These are phyloP conservation scores for Spizellomyces sp. DNA, from an alignment of 192 early-diverging fungal species.

Conservation along the genomic window DNA sequence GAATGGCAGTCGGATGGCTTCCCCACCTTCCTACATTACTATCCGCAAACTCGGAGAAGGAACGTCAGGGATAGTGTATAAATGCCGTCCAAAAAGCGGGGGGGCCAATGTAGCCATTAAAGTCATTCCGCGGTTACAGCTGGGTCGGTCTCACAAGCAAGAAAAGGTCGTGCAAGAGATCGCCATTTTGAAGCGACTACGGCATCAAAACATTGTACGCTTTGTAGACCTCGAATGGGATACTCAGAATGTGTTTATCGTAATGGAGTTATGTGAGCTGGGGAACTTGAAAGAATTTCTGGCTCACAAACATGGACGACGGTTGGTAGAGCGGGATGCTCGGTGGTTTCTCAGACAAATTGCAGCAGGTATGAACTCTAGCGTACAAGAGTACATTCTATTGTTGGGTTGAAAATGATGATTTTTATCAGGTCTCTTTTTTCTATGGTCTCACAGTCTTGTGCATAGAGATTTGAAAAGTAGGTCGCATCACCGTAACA, in stretches of 20 bases:
- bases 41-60: conserved; percentile 28
- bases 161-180: conserved; percentile 30
- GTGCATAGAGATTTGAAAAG: conserved; percentile 37
- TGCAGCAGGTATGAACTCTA: conserved; percentile 11
- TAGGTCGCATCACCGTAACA: conserved; percentile 10
- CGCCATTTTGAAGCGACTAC: conserved; percentile 19
- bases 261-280: conserved; percentile 34
- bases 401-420: too few relatives aligned
- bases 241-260: conserved; percentile 18
- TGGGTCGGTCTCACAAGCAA: not conserved
- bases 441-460: conserved; percentile 16
- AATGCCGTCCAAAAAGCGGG: conserved; percentile 7
- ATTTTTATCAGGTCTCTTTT: conserved; percentile 13
- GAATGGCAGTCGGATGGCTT: too few relatives aligned
- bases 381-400: not conserved
- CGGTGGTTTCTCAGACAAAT: conserved; percentile 18
- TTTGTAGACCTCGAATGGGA: conserved; percentile 38
- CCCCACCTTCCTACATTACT: conserved; percentile 13
- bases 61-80: conserved; percentile 22
- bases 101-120: conserved; percentile 15
- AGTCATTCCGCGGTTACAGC: conserved; percentile 15
- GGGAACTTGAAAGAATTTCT: conserved; percentile 21
- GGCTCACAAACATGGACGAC: not conserved
- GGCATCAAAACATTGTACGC: conserved; percentile 25
- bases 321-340: conserved; percentile 21